Conservation (phyloP, 2,329 filamentous ascomycete species). For the Mycosphaerella sp. region DNA sequence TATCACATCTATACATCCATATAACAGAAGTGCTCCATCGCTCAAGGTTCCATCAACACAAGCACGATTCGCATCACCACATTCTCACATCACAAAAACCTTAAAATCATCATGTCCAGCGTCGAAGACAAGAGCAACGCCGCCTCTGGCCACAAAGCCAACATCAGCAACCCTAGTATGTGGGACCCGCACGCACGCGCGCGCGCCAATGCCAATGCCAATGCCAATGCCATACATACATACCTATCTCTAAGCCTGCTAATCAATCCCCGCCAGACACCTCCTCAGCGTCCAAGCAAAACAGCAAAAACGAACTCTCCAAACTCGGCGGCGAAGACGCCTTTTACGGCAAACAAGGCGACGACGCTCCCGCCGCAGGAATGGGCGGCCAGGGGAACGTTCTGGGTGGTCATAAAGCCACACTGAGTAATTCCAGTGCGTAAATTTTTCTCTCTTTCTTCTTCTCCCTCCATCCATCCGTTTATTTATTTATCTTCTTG, state of each 20-base stretch:
- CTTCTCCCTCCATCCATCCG: too few species aligned
- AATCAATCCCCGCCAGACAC: conserved; percentile 36
- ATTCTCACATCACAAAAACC: neutral
- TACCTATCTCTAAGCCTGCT: neutral
- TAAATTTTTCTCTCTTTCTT: too few species aligned
- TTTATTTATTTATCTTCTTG: too few species aligned
- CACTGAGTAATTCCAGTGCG: conserved; percentile 42
- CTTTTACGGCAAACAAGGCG: conserved; percentile 14
- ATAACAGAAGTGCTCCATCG: neutral
- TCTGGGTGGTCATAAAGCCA: conserved; percentile 55
- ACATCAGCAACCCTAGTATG: conserved; percentile 49
- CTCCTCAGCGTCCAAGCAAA: conserved; percentile 51
- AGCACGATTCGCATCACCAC: neutral
- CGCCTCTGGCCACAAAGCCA: conserved; percentile 55
- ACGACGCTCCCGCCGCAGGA: conserved; percentile 7
- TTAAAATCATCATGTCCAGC: conserved; percentile 12
- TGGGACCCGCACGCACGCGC: too few species aligned
- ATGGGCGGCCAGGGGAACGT: conserved; percentile 32
- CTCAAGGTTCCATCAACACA: neutral
- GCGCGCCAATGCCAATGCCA: too few species aligned
- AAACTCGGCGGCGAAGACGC: conserved; percentile 37
- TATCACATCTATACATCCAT: neutral
- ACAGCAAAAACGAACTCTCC: conserved; percentile 50
- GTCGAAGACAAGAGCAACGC: conserved; percentile 34
- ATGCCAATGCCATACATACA: too few species aligned